Base-by-base conservation (phyloP, 805 yeast genomes). In the Saturnispora zaruensis region DNA sequence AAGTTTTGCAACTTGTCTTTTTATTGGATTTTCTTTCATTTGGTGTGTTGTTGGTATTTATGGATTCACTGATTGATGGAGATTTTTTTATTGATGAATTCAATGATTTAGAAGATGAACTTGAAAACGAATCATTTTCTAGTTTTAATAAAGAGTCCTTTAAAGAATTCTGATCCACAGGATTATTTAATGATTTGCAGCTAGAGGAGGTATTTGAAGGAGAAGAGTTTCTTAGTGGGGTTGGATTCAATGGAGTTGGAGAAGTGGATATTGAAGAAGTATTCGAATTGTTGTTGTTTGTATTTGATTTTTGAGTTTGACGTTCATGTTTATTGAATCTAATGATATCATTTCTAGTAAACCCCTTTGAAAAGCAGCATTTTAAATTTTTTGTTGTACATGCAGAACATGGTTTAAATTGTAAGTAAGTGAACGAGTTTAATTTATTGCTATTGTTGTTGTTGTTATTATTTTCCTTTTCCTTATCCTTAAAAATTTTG, bases 321-420 rank as follows among this genome's bases (percentile, higher is more conserved):
- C 55, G 64, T 50, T 63, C 66, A 37, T 60, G 56, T 54, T 65
- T 65, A 53, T 69, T 67, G 53, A 62, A 69, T 45, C 65, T 67
- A 46, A 68, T 62, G 13, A 78, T 77, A 58, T 80, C 86, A 54
- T 77, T 79, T 60, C 81, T 77, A 6, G 85, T 81, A 59, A 78
- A 78, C 3, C 87, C 88, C 59, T 78, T 81, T 33, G 83, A 75
- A 58, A 81, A 82, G 34, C 68, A 62, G 59, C 88, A 82, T 23
- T 66, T 57, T 41, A 72, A 58, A 36, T 66, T 66, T 55, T 75
- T 75, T 45, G 62, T 55, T n/a, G 61, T 62, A 58, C 87, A 82
- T 11, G 81, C 78, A 33, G 73, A 66, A 59, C 87, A 82, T 26
- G 78, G 68, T 55, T 67, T 70, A 61, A 78, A 79, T 52, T 76